phyloP scores from a whole-genome alignment of 441 rosid genomes.

The Populus hybrid region DNA sequence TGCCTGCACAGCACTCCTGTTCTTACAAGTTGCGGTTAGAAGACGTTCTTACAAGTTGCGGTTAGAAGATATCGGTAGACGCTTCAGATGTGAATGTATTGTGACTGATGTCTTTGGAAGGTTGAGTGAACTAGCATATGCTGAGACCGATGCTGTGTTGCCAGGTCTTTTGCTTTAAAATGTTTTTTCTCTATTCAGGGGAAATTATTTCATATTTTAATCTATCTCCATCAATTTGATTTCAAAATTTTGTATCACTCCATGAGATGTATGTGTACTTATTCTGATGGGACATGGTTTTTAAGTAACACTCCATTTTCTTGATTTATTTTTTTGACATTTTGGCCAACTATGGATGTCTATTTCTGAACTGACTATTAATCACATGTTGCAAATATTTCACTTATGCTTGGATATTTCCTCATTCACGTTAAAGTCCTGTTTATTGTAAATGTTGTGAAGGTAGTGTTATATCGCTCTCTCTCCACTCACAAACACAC shows the following conservation, averaged over 20 bases:
- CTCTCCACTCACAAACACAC: background rate
- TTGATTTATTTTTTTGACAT: background rate
- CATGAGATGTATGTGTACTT: too few species aligned
- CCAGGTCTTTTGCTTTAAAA: slow-evolving; percentile 50
- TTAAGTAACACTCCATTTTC: background rate
- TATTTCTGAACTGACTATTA: background rate
- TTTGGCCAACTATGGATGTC: background rate
- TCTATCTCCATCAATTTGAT: background rate
- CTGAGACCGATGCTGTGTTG: slow-evolving; percentile 65
- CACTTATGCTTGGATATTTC: background rate
- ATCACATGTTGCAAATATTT: background rate
- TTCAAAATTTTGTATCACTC: background rate
- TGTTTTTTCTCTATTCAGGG: background rate
- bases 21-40: slow-evolving; percentile 72
- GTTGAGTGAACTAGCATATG: slow-evolving; percentile 77
- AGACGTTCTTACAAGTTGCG: too few species aligned
- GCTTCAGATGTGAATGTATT: slow-evolving; percentile 89
- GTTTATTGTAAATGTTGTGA: background rate
- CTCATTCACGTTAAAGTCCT: background rate
- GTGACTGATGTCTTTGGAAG: slow-evolving; percentile 94
- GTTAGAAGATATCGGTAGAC: slow-evolving; percentile 84
- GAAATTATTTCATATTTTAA: background rate
- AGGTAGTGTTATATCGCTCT: background rate
- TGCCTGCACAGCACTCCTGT: slow-evolving; percentile 65
- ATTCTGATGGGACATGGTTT: background rate